Evolutionary conservation across 768 basidiomycete species (phyloP).

Genomic region (Suillus decipiens): DNA sequence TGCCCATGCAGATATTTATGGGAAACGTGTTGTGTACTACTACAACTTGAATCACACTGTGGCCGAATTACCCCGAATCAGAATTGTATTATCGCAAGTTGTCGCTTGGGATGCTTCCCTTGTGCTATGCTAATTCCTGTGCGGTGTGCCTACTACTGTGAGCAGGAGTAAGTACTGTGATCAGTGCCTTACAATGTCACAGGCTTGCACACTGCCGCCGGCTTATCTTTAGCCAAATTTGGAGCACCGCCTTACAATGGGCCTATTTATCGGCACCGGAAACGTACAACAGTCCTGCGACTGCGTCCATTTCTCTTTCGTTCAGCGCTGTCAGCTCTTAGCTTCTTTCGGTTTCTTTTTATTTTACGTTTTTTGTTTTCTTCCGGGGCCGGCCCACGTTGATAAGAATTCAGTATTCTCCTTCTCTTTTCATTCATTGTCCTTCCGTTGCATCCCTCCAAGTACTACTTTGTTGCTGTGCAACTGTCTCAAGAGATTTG

Average conservation of each 20-base stretch:
- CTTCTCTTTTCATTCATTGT: neutral
- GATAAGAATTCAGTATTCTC: neutral
- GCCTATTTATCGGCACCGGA: neutral
- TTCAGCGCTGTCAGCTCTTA: neutral
- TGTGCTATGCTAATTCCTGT: neutral
- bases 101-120: neutral
- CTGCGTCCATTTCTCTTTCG: neutral
- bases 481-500: constrained; percentile 18
- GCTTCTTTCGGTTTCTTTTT: neutral
- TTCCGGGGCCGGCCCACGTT: neutral
- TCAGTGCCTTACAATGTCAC: neutral
- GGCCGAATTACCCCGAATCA: no score
- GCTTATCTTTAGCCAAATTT: neutral
- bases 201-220: neutral
- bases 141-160: neutral
- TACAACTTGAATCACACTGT: no score
- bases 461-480: neutral
- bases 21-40: no score
- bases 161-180: neutral
- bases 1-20: neutral
- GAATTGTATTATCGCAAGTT: neutral
- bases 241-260: neutral
- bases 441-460: neutral
- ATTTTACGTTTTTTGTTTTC: neutral
- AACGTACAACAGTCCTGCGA: neutral